Base-by-base conservation (phyloP, 345 rosid genomes). In the Acer yangbiense region DNA sequence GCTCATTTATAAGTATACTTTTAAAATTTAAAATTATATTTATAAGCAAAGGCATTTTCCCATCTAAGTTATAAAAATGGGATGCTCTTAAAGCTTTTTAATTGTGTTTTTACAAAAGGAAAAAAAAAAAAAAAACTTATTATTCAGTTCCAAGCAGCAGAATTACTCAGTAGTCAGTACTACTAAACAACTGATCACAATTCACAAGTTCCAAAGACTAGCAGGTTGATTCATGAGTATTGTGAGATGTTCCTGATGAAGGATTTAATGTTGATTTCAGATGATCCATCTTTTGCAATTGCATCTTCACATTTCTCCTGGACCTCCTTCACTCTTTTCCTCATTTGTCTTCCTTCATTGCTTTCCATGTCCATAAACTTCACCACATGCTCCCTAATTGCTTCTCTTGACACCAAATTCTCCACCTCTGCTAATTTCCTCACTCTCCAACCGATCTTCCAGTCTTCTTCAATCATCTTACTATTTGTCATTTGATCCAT, bases 381-480 rank as follows among this genome's bases (percentile, higher is more conserved):
- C 20, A 14, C 16, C 48, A 83, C 80, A 65, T 80, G 63, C 61
- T 20, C 76, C 16, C 25, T 74, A 9, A 90, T 81, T 61, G 82
- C 85, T 0, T 80, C 84, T 69, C 79, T 81, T 39, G 57, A 81
- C 52, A 85, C 76, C 77, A 88, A 65, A 61, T 73, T 77, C 16
- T 85, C 57, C 1, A 10, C 60, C 17, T 68, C 48, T 25, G 44
- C 43, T 7, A 32, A 72, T 71, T 14, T 62, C 79, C 72, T 62
- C 8, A 85, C 83, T 77, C 86, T 80, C 87, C 86, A 79, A 61
- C 96, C 94, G 0, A 83, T 69, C 69, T 68, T 86, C 96, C 92
- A 90, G 0, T 86, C 88, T 17, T 91, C 93, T 2, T 88, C 91
- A 25, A 89, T 83, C 35, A 76, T 76, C 83, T 83, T 89, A 7